Evolutionary conservation across 2,329 filamentous ascomycete species (phyloP).

Genomic region (Fusarium protoensiforme): DNA sequence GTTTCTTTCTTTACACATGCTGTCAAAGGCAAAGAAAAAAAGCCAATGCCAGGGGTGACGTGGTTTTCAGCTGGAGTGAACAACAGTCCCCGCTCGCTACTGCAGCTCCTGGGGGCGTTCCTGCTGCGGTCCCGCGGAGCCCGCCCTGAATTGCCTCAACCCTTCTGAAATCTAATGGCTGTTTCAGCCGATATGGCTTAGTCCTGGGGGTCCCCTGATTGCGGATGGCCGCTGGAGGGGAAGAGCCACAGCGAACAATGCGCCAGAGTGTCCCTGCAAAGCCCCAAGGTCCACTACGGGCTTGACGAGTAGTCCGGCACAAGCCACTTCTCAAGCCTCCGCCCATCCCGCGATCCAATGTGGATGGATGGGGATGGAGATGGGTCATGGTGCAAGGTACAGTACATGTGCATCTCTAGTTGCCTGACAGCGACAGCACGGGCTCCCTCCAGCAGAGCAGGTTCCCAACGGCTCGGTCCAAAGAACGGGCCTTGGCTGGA

Average conservation of each 20-base stretch:
- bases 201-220: conserved; percentile 30
- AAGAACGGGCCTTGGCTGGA: neutral
- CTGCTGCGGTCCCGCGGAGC: neutral
- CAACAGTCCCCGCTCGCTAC: conserved; percentile 18
- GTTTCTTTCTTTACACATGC: neutral
- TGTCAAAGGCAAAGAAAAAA: neutral
- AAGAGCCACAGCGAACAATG: conserved; percentile 40
- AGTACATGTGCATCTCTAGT: conserved; percentile 22
- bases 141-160: conserved; percentile 3
- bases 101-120: conserved; percentile 2
- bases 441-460: neutral
- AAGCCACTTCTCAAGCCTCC: conserved; percentile 32
- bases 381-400: conserved; percentile 7
- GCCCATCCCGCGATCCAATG: conserved; percentile 16
- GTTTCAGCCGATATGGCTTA: conserved; percentile 40
- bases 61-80: conserved; percentile 38
- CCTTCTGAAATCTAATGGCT: conserved; percentile 27
- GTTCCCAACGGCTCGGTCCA: conserved; percentile 30
- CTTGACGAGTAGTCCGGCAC: neutral
- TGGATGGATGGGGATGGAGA: neutral
- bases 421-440: conserved; percentile 1
- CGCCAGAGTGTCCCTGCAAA: conserved; percentile 13
- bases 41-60: conserved; percentile 24
- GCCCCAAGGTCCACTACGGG: neutral
- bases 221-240: conserved; percentile 24